Base-by-base conservation (phyloP, 176 grass and related monocot genomes). In the Zizania latifolia region DNA sequence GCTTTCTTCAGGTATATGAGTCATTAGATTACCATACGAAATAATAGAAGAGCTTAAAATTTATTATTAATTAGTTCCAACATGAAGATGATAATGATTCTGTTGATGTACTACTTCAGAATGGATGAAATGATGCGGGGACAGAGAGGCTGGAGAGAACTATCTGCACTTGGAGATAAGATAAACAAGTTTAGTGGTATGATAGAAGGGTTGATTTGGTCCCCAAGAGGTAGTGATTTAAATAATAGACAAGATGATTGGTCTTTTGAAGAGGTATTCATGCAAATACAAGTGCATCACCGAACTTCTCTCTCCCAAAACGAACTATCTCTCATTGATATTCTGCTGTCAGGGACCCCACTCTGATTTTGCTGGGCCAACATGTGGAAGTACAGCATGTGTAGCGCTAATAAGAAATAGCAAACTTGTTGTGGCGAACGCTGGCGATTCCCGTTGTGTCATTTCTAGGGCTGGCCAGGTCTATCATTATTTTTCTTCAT, bases 121-220 rank as follows among this genome's bases (percentile, higher is more conserved):
- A 92, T 99, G 89, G 95, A 99, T 81, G 95, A 94, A 82, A 99
- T 99, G 95, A 99, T 99, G 95, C 81, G 65, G 80, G 95, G 95
- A 32, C 91, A 99, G 43, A 90, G 95, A 88, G 95, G 95, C 58
- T 99, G 95, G 95, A 86, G 95, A 88, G 95, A 99, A 85, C 86
- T 99, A 69, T 78, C 86, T 30, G 71, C 84, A 27, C 78, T 99
- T 62, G 95, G 95, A 38, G 95, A 99, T 80, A 99, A 99, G 65
- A 90, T 94, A 58, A 90, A 99, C 74, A 94, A 94, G 80, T 92
- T 99, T 58, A 81, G 84, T 66, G 95, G 95, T 75, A 99, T 99
- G 91, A 91, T 99, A 77, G 95, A 99, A 88, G 95, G 95, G 46
- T 81, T 99, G 27, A 99, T 99, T 80, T 99, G 91, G 91, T 94